Evolutionary conservation across 1,284 basidiomycete species (phyloP).

Genomic region (Ganoderma sinense): DNA sequence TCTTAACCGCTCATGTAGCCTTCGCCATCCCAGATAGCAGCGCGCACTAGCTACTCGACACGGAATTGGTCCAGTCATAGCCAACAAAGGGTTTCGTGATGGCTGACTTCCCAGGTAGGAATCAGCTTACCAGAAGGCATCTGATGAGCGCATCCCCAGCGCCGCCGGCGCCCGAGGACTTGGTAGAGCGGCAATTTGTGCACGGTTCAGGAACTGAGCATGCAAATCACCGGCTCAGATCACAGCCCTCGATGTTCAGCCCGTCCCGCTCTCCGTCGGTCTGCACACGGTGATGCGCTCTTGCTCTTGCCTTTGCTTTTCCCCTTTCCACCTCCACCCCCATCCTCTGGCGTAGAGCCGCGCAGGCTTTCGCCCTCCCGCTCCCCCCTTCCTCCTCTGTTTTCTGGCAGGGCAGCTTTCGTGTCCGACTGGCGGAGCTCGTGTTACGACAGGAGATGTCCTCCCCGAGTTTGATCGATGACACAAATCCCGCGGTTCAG

Average conservation of each 20-base stretch:
- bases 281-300: not conserved
- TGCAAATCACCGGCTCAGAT: not conserved
- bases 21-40: no score
- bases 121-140: not conserved
- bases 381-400: not conserved
- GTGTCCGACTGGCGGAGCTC: not conserved
- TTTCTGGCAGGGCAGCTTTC: not conserved
- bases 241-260: not conserved
- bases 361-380: not conserved
- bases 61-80: no score
- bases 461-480: constrained; percentile 17
- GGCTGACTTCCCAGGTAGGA: not conserved
- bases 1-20: no score
- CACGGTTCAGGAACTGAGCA: not conserved
- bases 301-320: not conserved
- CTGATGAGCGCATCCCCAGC: not conserved
- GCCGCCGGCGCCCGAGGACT: not conserved
- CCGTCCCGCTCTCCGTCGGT: not conserved
- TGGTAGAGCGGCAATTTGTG: not conserved
- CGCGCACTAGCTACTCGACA: no score
- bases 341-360: not conserved
- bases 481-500: constrained; percentile 13
- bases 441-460: not conserved
- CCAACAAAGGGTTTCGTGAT: not conserved
- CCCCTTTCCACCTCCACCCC: not conserved